A percentile compares a stretch with the other conserved stretches of the same genome.
These are phyloP conservation scores for Cenchrus fungigraminus DNA, from an alignment of 176 grass and related monocot species.

Conservation along the genomic window DNA sequence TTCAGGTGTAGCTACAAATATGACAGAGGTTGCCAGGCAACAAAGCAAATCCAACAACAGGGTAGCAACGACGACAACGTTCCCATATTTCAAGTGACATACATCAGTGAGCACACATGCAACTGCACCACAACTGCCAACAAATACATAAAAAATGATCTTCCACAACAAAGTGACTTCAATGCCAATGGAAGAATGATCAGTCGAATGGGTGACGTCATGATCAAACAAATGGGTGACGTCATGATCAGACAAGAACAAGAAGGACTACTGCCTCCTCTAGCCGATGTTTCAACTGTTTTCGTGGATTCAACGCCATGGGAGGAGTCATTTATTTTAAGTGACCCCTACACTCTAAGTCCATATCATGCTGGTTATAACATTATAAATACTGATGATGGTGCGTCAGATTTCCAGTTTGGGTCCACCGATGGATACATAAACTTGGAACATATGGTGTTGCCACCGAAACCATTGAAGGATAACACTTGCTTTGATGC, in stretches of 20 bases:
- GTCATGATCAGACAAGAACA: background rate
- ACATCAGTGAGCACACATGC: no score
- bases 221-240: background rate
- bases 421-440: no score
- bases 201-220: background rate
- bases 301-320: background rate
- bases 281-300: background rate
- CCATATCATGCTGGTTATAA: background rate
- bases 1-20: conserved; percentile 13
- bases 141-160: background rate
- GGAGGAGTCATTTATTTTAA: background rate
- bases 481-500: background rate
- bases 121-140: background rate
- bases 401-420: background rate
- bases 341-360: background rate
- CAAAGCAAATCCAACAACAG: conserved; percentile 6
- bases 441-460: background rate
- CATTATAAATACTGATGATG: no score
- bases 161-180: background rate
- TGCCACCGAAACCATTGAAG: background rate
- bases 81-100: background rate
- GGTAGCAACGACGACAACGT: background rate
- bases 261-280: background rate
- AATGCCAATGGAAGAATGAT: background rate
- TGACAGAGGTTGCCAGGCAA: background rate